These are phyloP conservation scores for Ascoidea rubescens DNA, from an alignment of 805 yeast species.

Conservation along the genomic window DNA sequence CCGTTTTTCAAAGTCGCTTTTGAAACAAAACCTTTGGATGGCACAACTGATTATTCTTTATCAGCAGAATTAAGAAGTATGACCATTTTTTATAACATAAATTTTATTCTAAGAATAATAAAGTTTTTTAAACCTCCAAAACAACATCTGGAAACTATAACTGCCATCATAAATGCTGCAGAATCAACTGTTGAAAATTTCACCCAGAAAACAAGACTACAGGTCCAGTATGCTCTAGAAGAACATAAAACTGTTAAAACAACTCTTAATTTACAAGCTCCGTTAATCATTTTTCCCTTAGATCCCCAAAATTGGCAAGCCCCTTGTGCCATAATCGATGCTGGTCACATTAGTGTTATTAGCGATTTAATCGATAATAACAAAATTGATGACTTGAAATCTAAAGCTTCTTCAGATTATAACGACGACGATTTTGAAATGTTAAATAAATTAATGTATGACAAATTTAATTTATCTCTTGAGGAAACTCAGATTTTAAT, in stretches of 20 bases:
- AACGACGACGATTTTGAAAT: constrained; percentile 60
- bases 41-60: constrained; percentile 66
- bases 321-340: constrained; percentile 85
- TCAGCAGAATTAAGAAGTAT: constrained; percentile 68
- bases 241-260: constrained; percentile 87
- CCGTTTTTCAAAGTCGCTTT: constrained; percentile 76
- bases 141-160: constrained; percentile 74
- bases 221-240: constrained; percentile 83
- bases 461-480: constrained; percentile 60
- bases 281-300: constrained; percentile 74
- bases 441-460: constrained; percentile 75
- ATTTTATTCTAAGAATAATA: constrained; percentile 60
- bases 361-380: constrained; percentile 70
- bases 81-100: constrained; percentile 83
- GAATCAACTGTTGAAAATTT: constrained; percentile 89
- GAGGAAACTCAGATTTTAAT: constrained; percentile 82
- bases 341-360: constrained; percentile 80
- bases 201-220: constrained; percentile 79
- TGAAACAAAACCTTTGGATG: constrained; percentile 80
- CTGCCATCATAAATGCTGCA: constrained; percentile 86
- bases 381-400: constrained; percentile 52
- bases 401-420: constrained; percentile 36
- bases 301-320: constrained; percentile 69
- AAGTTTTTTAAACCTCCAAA: constrained; percentile 79
- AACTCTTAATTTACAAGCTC: constrained; percentile 85